Evolutionary conservation across 345 rosid genomes (phyloP).

Genomic region (Isatis tinctoria): DNA sequence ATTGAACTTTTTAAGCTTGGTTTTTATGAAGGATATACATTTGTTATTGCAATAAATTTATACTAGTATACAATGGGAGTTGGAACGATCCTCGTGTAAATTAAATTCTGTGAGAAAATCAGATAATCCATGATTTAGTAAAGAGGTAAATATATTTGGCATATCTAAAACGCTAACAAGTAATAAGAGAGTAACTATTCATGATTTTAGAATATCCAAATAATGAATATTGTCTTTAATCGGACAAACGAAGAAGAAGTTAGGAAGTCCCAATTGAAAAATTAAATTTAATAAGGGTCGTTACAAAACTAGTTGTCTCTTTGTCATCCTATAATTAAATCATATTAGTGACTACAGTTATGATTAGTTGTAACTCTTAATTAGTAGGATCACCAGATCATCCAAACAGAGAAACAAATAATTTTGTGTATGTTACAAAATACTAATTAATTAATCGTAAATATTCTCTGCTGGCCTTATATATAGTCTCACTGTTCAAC

Average conservation of each 20-base stretch:
- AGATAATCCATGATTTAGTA: neutral
- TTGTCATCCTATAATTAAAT: neutral
- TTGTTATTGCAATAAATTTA: neutral
- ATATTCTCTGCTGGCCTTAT: neutral
- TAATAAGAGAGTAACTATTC: neutral
- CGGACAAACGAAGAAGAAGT: neutral
- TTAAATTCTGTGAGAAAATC: neutral
- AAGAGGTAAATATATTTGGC: neutral
- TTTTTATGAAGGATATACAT: neutral
- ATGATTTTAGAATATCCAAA: conserved; percentile 6
- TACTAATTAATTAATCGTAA: neutral
- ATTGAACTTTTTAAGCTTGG: neutral
- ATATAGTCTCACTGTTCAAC: neutral
- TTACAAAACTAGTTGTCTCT: conserved; percentile 16
- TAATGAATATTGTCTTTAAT: neutral
- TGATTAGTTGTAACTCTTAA: neutral
- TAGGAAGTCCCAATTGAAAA: neutral
- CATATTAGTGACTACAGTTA: neutral
- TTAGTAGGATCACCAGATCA: conserved; percentile 20
- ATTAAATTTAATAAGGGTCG: neutral
- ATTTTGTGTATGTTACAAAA: conserved; percentile 18
- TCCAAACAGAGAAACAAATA: conserved; percentile 8
- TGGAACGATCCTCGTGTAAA: neutral
- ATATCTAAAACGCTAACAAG: neutral
- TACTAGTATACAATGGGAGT: neutral